A percentile compares a stretch with the other conserved stretches of the same genome.
Conservation (phyloP, 225 moss, liverwort and hornwort species). For the Ulota crispa region DNA sequence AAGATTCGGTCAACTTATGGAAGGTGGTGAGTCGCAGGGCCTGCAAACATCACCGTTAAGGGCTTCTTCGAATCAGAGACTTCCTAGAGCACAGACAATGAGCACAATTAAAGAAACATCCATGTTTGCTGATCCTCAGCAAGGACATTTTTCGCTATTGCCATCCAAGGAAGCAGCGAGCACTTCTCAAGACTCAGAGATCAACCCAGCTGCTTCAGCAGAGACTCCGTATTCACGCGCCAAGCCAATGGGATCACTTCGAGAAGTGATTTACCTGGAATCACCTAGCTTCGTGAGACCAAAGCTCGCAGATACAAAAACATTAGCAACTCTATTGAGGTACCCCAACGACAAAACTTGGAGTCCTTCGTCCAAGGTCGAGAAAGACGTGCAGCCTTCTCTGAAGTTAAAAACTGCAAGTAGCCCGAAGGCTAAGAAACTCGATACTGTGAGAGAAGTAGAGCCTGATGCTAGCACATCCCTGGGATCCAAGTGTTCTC, state of each 20-base stretch:
- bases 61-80: slow-evolving; percentile 23
- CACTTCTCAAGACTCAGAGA: not conserved
- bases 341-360: slow-evolving; percentile 15
- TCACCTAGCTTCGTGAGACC: slow-evolving; percentile 46
- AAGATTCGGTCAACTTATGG: slow-evolving; percentile 18
- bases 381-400: slow-evolving; percentile 7
- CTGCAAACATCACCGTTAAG: slow-evolving; percentile 29
- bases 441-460: not conserved
- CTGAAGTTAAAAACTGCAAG: slow-evolving; percentile 7
- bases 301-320: slow-evolving; percentile 25
- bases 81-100: slow-evolving; percentile 43
- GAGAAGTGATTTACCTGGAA: slow-evolving; percentile 57
- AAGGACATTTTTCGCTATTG: slow-evolving; percentile 19
- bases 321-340: slow-evolving; percentile 29
- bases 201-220: slow-evolving; percentile 1
- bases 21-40: slow-evolving; percentile 5
- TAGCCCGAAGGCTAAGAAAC: slow-evolving; percentile 4
- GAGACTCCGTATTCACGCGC: slow-evolving; percentile 30
- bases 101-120: slow-evolving; percentile 43
- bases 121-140: slow-evolving; percentile 25
- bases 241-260: slow-evolving; percentile 32
- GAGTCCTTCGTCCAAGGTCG: slow-evolving; percentile 8
- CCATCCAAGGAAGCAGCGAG: slow-evolving; percentile 24
- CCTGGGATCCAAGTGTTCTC: not conserved
- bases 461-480: slow-evolving; percentile 28